These are phyloP conservation scores for Arxiozyma telluris DNA, from an alignment of 1,139 yeast species.

Conservation along the genomic window DNA sequence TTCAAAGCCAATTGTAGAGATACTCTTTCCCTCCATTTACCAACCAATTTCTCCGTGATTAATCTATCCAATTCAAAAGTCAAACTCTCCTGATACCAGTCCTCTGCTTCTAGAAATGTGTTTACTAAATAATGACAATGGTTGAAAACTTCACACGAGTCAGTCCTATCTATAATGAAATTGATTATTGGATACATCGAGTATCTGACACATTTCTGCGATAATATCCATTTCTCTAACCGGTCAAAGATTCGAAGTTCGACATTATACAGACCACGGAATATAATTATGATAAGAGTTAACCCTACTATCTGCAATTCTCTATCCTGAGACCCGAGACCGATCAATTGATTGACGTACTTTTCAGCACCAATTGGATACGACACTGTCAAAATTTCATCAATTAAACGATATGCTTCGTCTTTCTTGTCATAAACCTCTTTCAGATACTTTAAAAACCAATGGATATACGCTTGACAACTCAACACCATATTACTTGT, in stretches of 20 bases:
- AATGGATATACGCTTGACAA: too few species aligned
- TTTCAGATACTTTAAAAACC: too few species aligned
- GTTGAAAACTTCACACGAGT: too few species aligned
- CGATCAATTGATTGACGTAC: background rate
- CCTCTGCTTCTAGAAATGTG: conserved; percentile 8
- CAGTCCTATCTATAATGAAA: conserved; percentile 8
- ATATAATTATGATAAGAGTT: conserved; percentile 5
- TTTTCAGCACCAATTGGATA: background rate
- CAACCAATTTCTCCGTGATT: conserved; percentile 5
- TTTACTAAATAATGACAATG: conserved; percentile 4
- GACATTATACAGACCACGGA: conserved; percentile 10
- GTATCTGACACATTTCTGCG: conserved; percentile 8
- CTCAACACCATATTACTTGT: too few species aligned
- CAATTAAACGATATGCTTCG: too few species aligned
- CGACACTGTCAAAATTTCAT: background rate
- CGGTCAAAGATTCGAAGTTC: conserved; percentile 5
- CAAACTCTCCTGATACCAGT: conserved; percentile 14
- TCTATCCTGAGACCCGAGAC: background rate
- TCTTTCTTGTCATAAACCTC: too few species aligned
- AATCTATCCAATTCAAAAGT: conserved; percentile 15
- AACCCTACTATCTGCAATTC: conserved; percentile 7
- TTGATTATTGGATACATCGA: conserved; percentile 19
- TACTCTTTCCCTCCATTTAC: background rate
- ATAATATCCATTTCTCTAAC: conserved; percentile 14
- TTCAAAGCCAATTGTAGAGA: background rate